Conservation (phyloP, 2,329 filamentous ascomycete genomes). For the Verticillium zaregamsianum region DNA sequence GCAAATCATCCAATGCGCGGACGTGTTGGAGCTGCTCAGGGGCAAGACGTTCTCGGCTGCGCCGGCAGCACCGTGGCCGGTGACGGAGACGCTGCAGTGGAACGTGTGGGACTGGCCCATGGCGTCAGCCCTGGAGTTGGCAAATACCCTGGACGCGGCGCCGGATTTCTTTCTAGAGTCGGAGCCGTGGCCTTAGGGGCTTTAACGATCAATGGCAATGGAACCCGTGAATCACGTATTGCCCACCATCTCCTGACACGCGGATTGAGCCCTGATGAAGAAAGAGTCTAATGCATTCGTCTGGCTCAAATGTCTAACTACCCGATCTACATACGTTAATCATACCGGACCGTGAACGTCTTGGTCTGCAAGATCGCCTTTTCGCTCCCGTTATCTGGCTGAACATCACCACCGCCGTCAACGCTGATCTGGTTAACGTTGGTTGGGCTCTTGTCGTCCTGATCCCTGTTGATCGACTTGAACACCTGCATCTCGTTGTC, state of each 20-base stretch:
- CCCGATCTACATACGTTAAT: background rate
- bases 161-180: slow-evolving; percentile 11
- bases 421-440: slow-evolving; percentile 7
- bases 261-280: too few species aligned
- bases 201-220: too few species aligned
- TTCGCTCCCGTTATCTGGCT: slow-evolving; percentile 18
- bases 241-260: too few species aligned
- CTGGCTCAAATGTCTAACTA: background rate
- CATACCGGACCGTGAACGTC: slow-evolving; percentile 15
- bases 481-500: slow-evolving; percentile 9
- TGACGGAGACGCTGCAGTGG: slow-evolving; percentile 16
- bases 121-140: slow-evolving; percentile 18
- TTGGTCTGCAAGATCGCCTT: slow-evolving; percentile 20
- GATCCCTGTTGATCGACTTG: slow-evolving; percentile 1
- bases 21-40: slow-evolving; percentile 15
- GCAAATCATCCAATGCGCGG: slow-evolving; percentile 14
- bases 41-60: slow-evolving; percentile 14
- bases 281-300: background rate
- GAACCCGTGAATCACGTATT: too few species aligned
- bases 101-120: slow-evolving; percentile 23
- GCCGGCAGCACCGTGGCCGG: slow-evolving; percentile 2
- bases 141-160: slow-evolving; percentile 17
- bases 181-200: too few species aligned
- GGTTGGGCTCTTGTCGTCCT: slow-evolving; percentile 1
- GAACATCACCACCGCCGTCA: slow-evolving; percentile 1